Percentiles rank a stretch among this genome's conserved stretches.
phyloP scores from a whole-genome alignment of 1,284 basidiomycete genomes.

The Papiliotrema laurentii region DNA sequence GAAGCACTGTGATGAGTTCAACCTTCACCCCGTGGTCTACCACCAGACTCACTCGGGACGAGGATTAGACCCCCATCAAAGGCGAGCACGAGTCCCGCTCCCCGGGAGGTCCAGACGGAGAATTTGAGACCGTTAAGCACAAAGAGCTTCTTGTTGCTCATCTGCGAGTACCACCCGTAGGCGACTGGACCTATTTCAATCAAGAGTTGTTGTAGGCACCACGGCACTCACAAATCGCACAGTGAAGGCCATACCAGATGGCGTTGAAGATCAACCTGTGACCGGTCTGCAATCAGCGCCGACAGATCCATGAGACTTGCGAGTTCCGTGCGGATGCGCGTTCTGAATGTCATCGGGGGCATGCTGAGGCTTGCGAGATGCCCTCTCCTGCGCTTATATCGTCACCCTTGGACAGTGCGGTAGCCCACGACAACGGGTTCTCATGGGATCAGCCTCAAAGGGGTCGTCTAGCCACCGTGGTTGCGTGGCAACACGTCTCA shows the following conservation, averaged over 20 bases:
- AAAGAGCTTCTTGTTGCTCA: conserved; percentile 58
- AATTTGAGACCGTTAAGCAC: conserved; percentile 69
- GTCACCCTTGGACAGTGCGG: too few species aligned
- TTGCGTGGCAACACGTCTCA: too few species aligned
- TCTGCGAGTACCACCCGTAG: conserved; percentile 76
- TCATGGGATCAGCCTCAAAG: too few species aligned
- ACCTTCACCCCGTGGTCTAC: background rate
- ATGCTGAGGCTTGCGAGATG: too few species aligned
- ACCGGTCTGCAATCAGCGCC: conserved; percentile 15
- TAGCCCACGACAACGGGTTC: too few species aligned
- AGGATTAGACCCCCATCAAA: conserved; percentile 76
- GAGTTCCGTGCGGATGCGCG: too few species aligned
- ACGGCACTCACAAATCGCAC: conserved; percentile 62
- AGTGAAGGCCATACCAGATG: conserved; percentile 68
- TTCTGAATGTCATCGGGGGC: too few species aligned
- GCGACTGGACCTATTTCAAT: conserved; percentile 46
- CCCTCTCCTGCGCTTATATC: too few species aligned
- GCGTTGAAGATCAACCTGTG: conserved; percentile 24
- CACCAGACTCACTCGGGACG: conserved; percentile 55
- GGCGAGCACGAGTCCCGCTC: conserved; percentile 78
- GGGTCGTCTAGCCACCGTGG: too few species aligned
- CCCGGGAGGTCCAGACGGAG: conserved; percentile 80
- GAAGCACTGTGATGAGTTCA: conserved; percentile 53
- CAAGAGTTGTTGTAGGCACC: background rate
- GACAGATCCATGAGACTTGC: too few species aligned